Evolutionary conservation across 352 stramenopile genomes (phyloP), one percentile per base, ranked within the genome.

Genomic region (Phytophthora lateralis): DNA sequence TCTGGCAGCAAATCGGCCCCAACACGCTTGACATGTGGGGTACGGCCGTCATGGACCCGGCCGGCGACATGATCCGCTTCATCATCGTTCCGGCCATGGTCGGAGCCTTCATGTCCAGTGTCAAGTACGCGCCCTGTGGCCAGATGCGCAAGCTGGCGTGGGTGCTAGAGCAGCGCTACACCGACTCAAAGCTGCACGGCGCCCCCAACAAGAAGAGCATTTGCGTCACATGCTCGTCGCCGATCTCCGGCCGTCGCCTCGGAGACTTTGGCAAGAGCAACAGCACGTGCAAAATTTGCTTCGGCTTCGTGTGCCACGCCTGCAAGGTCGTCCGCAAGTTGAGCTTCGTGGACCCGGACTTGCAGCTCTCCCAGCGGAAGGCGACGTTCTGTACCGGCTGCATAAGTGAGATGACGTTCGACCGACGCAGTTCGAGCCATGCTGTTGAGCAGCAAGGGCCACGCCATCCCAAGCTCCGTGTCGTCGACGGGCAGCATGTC

Each of bases 211-310:
- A 63, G 8, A 37, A 26, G 8, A 71, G 57, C n/a, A 41, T 53
- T 1, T 71, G 63, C 11, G 63, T 68, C 27, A 63, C 65, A 48
- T 71, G 63, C n/a, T 71, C 15, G 32, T 32, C 26, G 0, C 42
- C n/a, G 30, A 34, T 55, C 27, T 26, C 54, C 0, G 32, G 32
- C 10, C 42, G 53, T 1, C n/a, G 24, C 6, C 20, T 55, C n/a
- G 54, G 43, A 26, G 54, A 61, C 42, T 42, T 61, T 35, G 42
- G 54, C 15, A 61, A 61, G 12, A 61, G 34, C 32, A 52, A 60
- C n/a, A 46, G 56, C 30, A 71, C 63, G 45, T 67, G 63, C 45
- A 71, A 71, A 18, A 45, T 71, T 15, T 71, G 57, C 34, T 50
- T 34, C 10, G 56, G 63, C 0, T 12, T 42, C 17, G 44, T 71